These are phyloP conservation scores for Calonectria crousiana DNA, from an alignment of 2,329 filamentous ascomycete genomes.

Conservation along the genomic window DNA sequence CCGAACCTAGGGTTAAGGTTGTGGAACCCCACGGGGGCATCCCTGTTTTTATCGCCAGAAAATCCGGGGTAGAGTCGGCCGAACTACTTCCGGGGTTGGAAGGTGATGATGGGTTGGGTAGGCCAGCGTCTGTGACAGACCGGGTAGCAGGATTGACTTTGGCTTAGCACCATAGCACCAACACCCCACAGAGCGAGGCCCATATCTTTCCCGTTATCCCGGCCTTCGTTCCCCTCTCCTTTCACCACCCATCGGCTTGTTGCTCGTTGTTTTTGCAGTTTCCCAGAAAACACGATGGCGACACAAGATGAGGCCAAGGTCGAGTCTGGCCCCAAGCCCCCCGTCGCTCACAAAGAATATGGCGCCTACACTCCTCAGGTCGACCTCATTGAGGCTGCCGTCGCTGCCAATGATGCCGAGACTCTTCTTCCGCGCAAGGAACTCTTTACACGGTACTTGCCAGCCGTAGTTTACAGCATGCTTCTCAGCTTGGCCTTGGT, in stretches of 20 bases:
- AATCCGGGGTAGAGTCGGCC: constrained; percentile 9
- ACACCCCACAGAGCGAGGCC: constrained; percentile 29
- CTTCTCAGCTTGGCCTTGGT: constrained; percentile 50
- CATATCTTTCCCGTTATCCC: constrained; percentile 22
- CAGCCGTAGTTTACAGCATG: constrained; percentile 44
- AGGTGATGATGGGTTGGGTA: background rate
- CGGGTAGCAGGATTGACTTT: background rate
- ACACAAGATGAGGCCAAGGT: constrained; percentile 25
- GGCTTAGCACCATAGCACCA: background rate
- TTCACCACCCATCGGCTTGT: background rate
- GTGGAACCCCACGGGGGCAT: constrained; percentile 21
- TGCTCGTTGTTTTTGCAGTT: background rate
- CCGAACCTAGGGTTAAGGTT: constrained; percentile 19
- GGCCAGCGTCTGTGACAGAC: background rate
- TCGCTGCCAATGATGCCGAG: constrained; percentile 46
- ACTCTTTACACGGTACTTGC: constrained; percentile 47
- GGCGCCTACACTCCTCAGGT: constrained; percentile 38
- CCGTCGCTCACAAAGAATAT: constrained; percentile 41
- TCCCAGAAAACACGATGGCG: constrained; percentile 24
- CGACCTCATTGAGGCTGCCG: constrained; percentile 50
- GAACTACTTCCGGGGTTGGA: background rate
- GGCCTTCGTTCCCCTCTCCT: background rate
- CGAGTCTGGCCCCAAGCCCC: constrained; percentile 29
- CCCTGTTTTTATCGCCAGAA: constrained; percentile 7
- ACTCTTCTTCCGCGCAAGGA: constrained; percentile 45